phyloP scores from a whole-genome alignment of 371 early-diverging fungal genomes.

The Mortierella sp. region DNA sequence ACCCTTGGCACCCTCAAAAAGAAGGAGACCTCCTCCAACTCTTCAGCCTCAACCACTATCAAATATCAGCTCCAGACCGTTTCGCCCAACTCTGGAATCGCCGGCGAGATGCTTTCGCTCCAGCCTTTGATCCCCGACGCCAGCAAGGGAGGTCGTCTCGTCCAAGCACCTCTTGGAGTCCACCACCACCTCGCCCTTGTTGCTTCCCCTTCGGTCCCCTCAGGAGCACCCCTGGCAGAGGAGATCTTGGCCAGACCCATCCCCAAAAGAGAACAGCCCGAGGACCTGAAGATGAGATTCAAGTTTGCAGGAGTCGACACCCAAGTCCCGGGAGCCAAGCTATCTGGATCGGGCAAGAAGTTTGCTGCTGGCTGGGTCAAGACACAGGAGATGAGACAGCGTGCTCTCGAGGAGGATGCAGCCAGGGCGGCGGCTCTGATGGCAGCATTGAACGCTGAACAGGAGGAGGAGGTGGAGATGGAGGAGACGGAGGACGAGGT shows the following conservation, averaged over 20 bases:
- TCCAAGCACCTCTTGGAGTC: constrained; percentile 44
- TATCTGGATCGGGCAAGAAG: constrained; percentile 44
- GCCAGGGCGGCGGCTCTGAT: no score
- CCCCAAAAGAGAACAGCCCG: constrained; percentile 44
- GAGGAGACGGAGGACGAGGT: constrained; percentile 17
- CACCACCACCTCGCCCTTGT: constrained; percentile 43
- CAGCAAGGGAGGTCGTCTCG: constrained; percentile 34
- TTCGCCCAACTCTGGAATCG: constrained; percentile 40
- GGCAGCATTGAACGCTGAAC: constrained; percentile 17
- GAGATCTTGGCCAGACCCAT: constrained; percentile 47
- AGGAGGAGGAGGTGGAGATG: constrained; percentile 13
- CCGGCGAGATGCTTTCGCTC: constrained; percentile 46
- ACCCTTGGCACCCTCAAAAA: constrained; percentile 45
- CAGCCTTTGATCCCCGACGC: constrained; percentile 43
- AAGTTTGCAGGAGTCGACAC: constrained; percentile 45
- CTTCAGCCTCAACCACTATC: constrained; percentile 27
- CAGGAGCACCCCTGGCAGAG: constrained; percentile 43
- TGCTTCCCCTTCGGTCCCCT: constrained; percentile 36
- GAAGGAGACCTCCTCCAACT: constrained; percentile 33
- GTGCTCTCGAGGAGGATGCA: constrained; percentile 32
- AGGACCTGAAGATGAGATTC: constrained; percentile 48
- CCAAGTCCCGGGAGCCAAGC: constrained; percentile 39
- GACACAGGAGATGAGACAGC: constrained; percentile 32
- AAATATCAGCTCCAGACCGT: constrained; percentile 53
- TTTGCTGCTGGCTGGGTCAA: constrained; percentile 45